phyloP scores from a whole-genome alignment of 192 early-diverging fungal genomes.

The Podila horticola region DNA sequence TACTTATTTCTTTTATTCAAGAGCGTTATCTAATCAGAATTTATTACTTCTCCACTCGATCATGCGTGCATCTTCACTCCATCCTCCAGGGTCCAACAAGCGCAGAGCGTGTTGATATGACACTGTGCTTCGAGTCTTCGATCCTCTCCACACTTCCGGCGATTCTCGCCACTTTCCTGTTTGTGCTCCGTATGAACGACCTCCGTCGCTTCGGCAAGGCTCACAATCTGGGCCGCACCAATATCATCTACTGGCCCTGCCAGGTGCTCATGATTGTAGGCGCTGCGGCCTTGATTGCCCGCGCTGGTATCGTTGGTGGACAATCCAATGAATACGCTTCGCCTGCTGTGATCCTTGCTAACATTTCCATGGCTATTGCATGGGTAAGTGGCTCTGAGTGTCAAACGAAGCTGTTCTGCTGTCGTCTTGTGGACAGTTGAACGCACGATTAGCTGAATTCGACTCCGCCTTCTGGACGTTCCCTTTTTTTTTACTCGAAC shows the following conservation, averaged over 20 bases:
- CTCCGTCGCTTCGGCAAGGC: neutral
- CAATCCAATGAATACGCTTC: neutral
- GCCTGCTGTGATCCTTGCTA: neutral
- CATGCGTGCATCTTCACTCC: neutral
- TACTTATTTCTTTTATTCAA: too few relatives aligned
- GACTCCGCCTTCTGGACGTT: neutral
- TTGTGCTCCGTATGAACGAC: neutral
- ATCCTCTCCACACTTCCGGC: neutral
- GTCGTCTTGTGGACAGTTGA: neutral
- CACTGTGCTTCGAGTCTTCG: slow-evolving; percentile 1
- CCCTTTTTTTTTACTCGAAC: neutral
- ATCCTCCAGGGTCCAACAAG: neutral
- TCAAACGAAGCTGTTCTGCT: neutral
- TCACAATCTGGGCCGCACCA: neutral
- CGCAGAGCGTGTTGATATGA: neutral
- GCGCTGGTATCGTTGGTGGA: neutral
- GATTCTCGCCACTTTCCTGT: neutral
- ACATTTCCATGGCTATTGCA: neutral
- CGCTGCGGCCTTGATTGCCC: neutral
- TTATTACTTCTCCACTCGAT: neutral
- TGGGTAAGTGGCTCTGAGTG: neutral
- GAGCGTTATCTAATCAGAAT: neutral
- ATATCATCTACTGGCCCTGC: neutral
- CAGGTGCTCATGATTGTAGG: neutral
- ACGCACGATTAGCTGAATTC: too few relatives aligned